Conservation (phyloP, 1,284 basidiomycete genomes). For the Fereydounia khargensis region DNA sequence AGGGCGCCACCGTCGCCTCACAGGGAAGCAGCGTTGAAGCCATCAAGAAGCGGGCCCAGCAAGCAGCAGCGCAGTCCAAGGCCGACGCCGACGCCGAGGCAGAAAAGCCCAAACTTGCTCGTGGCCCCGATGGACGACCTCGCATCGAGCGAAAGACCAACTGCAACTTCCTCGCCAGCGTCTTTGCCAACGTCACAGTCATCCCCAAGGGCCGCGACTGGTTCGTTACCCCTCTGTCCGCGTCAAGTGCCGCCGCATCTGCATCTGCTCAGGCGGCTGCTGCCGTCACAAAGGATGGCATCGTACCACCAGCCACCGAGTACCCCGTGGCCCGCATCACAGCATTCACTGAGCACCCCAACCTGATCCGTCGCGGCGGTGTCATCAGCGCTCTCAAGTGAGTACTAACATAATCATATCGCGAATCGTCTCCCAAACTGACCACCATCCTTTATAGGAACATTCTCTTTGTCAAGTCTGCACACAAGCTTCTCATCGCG, state of each 20-base stretch:
- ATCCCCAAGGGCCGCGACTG: constrained; percentile 51
- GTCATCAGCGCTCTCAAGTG: constrained; percentile 53
- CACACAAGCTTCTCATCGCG: constrained; percentile 47
- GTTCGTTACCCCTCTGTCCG: constrained; percentile 44
- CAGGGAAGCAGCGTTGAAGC: constrained; percentile 39
- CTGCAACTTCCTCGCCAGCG: constrained; percentile 56
- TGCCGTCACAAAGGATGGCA: constrained; percentile 12
- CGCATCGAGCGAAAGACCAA: constrained; percentile 50
- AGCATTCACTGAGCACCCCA: constrained; percentile 54
- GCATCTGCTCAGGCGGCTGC: constrained; percentile 34
- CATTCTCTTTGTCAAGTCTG: constrained; percentile 51
- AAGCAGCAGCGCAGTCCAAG: constrained; percentile 19
- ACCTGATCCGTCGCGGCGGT: constrained; percentile 53
- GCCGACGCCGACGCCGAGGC: constrained; percentile 12
- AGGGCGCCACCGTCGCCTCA: constrained; percentile 49
- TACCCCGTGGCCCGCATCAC: constrained; percentile 53
- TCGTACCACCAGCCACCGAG: constrained; percentile 25
- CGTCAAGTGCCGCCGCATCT: constrained; percentile 29
- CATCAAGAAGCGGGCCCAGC: constrained; percentile 43
- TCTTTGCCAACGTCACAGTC: constrained; percentile 55
- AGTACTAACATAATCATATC: background rate
- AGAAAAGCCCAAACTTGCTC: constrained; percentile 29
- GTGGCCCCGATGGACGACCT: constrained; percentile 33
- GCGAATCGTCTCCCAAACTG: too few relatives aligned
- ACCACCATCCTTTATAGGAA: too few relatives aligned